These are phyloP conservation scores for Globisporangium spiculum DNA, from an alignment of 352 stramenopile genomes.

Conservation along the genomic window DNA sequence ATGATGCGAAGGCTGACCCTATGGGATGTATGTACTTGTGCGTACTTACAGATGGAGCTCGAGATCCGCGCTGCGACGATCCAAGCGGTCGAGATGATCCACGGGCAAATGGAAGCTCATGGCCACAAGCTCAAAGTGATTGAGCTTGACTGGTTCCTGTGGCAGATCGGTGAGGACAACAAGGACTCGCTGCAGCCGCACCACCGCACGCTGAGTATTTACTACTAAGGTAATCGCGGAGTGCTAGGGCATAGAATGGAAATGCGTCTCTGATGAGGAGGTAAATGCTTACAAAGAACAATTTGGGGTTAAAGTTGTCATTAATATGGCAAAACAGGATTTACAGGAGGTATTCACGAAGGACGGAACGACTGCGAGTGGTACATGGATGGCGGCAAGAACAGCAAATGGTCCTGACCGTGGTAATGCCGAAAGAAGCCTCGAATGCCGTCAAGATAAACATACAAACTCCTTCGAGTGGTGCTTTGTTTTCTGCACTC, in stretches of 20 bases:
- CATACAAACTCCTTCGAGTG: neutral
- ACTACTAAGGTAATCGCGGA: slow-evolving; percentile 48
- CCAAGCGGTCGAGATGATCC: slow-evolving; percentile 77
- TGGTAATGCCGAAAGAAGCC: neutral
- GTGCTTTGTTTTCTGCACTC: neutral
- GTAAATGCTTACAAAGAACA: neutral
- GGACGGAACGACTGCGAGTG: slow-evolving; percentile 2
- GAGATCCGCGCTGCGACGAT: slow-evolving; percentile 85
- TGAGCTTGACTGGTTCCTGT: slow-evolving; percentile 88
- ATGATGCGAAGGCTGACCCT: neutral
- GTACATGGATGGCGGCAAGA: neutral
- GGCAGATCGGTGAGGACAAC: slow-evolving; percentile 79
- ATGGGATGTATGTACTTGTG: neutral
- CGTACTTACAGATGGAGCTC: slow-evolving; percentile 55
- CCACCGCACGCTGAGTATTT: slow-evolving; percentile 83
- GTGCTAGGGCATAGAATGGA: neutral
- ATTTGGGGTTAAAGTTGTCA: neutral
- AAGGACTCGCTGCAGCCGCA: slow-evolving; percentile 77
- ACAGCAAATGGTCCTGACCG: neutral
- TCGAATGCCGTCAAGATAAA: neutral
- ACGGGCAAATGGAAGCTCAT: slow-evolving; percentile 28
- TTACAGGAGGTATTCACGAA: neutral
- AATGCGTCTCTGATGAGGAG: neutral
- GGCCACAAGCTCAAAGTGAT: slow-evolving; percentile 59
- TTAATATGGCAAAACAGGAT: neutral